Percentiles rank a stretch among this genome's conserved stretches.
Evolutionary conservation across 1,139 yeast species (phyloP).

Genomic region (Taiozyma sp.): DNA sequence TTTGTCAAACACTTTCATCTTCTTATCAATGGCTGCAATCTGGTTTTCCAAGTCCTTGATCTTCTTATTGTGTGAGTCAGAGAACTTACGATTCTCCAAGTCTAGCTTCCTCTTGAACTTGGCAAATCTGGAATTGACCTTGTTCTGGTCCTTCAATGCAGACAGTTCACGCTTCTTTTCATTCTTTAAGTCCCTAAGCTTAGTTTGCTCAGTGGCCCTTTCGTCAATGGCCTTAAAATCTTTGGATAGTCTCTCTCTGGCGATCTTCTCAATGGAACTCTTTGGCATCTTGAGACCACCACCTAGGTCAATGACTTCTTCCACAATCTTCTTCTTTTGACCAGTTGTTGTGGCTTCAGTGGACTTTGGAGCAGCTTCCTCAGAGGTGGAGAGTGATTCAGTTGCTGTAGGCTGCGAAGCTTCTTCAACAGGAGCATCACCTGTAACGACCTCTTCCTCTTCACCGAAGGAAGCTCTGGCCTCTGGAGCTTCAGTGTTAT

Average conservation of each 20-base stretch:
- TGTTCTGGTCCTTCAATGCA: constrained; percentile 21
- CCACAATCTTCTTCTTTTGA: constrained; percentile 12
- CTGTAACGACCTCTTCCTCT: background rate
- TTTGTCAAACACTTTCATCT: constrained; percentile 21
- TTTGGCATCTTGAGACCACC: constrained; percentile 49
- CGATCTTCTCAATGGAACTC: constrained; percentile 22
- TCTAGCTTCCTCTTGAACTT: constrained; percentile 25
- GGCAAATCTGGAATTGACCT: constrained; percentile 20
- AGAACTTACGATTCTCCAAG: constrained; percentile 17
- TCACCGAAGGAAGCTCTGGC: background rate
- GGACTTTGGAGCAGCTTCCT: background rate
- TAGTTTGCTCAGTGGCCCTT: constrained; percentile 20
- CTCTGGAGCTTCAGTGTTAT: background rate
- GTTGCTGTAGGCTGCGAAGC: background rate
- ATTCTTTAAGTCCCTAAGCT: constrained; percentile 17
- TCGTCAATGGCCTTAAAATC: constrained; percentile 17
- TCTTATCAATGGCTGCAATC: constrained; percentile 20
- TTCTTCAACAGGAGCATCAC: background rate
- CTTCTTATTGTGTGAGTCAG: constrained; percentile 22
- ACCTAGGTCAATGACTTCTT: constrained; percentile 45
- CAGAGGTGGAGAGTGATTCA: background rate
- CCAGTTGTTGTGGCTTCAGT: background rate
- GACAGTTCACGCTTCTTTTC: constrained; percentile 21
- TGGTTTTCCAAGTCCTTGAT: constrained; percentile 29
- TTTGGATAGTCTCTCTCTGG: constrained; percentile 17